Evolutionary conservation across 2,329 filamentous ascomycete species (phyloP).

Genomic region (Fusarium sp.): DNA sequence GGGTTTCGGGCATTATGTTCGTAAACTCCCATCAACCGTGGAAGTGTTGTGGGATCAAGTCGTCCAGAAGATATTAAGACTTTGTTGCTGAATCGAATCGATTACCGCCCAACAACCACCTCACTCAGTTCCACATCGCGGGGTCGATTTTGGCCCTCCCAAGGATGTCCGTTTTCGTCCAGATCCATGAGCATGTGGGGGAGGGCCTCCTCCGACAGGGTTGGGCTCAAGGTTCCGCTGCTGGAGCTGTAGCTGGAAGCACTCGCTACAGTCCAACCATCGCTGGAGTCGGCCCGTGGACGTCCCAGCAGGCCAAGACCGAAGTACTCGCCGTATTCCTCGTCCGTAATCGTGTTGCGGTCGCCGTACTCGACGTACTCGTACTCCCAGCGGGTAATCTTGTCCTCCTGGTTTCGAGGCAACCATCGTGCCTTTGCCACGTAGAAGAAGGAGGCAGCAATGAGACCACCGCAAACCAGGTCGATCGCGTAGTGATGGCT

Average conservation of each 20-base stretch:
- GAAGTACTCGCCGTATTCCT: constrained; percentile 58
- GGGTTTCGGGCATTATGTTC: constrained; percentile 43
- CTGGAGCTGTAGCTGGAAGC: constrained; percentile 69
- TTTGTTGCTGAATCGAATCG: constrained; percentile 5
- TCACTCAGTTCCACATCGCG: constrained; percentile 57
- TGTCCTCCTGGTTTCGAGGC: constrained; percentile 81
- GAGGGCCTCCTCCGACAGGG: constrained; percentile 55
- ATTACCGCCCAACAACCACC: constrained; percentile 54
- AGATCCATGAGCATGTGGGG: constrained; percentile 50
- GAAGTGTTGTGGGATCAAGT: constrained; percentile 22
- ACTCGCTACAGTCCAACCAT: constrained; percentile 90
- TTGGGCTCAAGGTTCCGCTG: constrained; percentile 60
- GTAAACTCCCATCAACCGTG: constrained; percentile 34
- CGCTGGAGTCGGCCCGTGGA: constrained; percentile 65
- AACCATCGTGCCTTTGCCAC: constrained; percentile 80
- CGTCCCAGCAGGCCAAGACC: constrained; percentile 56
- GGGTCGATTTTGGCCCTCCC: constrained; percentile 42
- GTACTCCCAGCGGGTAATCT: constrained; percentile 92
- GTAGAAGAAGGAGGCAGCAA: constrained; percentile 82
- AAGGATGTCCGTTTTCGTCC: constrained; percentile 47
- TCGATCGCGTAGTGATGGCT: constrained; percentile 98
- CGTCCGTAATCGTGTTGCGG: constrained; percentile 52
- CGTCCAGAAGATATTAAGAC: constrained; percentile 11
- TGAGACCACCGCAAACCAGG: constrained; percentile 82
- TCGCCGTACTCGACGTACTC: constrained; percentile 90